Evolutionary conservation across 2,329 filamentous ascomycete genomes (phyloP).

Genomic region (Xylariales sp.): DNA sequence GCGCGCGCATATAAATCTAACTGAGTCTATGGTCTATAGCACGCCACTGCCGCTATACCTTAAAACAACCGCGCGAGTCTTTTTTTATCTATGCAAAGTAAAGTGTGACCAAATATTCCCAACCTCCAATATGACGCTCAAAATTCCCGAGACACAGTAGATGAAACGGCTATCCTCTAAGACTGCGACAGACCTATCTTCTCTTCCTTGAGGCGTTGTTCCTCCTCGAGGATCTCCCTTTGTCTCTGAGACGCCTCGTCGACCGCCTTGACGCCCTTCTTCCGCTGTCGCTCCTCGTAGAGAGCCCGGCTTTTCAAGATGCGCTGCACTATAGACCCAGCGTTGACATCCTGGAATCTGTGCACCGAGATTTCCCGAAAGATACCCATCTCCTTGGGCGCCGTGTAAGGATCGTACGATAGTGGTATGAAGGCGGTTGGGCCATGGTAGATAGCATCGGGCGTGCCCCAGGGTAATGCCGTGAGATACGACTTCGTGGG

Average conservation of each 20-base stretch:
- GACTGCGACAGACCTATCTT: slow-evolving; percentile 43
- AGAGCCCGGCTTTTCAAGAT: slow-evolving; percentile 88
- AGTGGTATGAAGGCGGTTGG: slow-evolving; percentile 89
- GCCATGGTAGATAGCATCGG: slow-evolving; percentile 92
- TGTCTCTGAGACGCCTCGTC: slow-evolving; percentile 75
- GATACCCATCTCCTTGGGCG: slow-evolving; percentile 83
- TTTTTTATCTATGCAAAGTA: slow-evolving; percentile 8
- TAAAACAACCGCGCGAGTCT: not conserved
- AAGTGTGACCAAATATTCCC: not conserved
- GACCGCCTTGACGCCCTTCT: slow-evolving; percentile 87
- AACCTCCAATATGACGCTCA: not conserved
- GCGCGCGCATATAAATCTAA: slow-evolving; percentile 6
- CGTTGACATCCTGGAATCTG: slow-evolving; percentile 87
- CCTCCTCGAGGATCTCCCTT: slow-evolving; percentile 71
- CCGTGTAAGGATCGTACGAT: slow-evolving; percentile 83
- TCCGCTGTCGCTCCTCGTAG: slow-evolving; percentile 91
- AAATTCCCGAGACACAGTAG: not conserved
- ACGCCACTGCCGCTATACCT: not conserved
- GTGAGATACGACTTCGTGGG: slow-evolving; percentile 83
- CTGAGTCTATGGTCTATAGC: slow-evolving; percentile 17
- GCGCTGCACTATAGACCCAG: slow-evolving; percentile 88
- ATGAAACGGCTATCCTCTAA: not conserved
- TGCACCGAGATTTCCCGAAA: slow-evolving; percentile 83
- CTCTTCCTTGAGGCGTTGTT: slow-evolving; percentile 63
- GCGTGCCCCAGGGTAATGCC: slow-evolving; percentile 77